A percentile compares a stretch with the other conserved stretches of the same genome.
phyloP scores from a whole-genome alignment of 352 stramenopile genomes.

The Phytopythium ostracodes region DNA sequence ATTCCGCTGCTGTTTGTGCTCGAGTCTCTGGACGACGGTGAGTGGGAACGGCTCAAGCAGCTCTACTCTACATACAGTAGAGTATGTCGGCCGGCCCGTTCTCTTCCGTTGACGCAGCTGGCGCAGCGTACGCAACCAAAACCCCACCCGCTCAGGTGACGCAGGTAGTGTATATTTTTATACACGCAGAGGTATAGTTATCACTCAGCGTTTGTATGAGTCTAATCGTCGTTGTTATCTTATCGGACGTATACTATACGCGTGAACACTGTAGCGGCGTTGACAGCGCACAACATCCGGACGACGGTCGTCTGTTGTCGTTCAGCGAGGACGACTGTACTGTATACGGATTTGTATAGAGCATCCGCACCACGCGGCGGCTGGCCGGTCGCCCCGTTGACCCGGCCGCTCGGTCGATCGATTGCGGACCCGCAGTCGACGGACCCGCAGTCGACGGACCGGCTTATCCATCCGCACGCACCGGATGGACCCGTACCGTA shows the following conservation, averaged over 20 bases:
- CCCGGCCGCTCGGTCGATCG: too few species aligned
- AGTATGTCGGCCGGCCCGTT: background rate
- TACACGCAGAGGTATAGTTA: background rate
- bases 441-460: background rate
- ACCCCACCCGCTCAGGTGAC: background rate
- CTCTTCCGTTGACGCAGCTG: constrained; percentile 9
- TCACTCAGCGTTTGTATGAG: background rate
- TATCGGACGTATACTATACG: background rate
- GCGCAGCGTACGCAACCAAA: background rate
- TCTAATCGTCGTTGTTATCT: background rate
- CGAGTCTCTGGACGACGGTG: too few species aligned
- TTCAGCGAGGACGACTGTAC: background rate
- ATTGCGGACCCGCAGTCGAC: too few species aligned
- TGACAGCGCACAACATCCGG: background rate
- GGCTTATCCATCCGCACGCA: background rate
- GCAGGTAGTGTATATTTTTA: background rate
- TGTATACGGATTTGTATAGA: background rate
- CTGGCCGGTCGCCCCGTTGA: background rate
- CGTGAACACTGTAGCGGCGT: background rate
- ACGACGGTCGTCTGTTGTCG: background rate
- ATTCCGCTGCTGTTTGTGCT: background rate
- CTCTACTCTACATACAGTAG: too few species aligned
- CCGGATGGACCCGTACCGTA: too few species aligned
- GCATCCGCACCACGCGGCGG: background rate
- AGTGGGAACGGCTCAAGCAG: too few species aligned